phyloP scores from a whole-genome alignment of 2,329 filamentous ascomycete genomes.

The Trichoderma arundinaceum region DNA sequence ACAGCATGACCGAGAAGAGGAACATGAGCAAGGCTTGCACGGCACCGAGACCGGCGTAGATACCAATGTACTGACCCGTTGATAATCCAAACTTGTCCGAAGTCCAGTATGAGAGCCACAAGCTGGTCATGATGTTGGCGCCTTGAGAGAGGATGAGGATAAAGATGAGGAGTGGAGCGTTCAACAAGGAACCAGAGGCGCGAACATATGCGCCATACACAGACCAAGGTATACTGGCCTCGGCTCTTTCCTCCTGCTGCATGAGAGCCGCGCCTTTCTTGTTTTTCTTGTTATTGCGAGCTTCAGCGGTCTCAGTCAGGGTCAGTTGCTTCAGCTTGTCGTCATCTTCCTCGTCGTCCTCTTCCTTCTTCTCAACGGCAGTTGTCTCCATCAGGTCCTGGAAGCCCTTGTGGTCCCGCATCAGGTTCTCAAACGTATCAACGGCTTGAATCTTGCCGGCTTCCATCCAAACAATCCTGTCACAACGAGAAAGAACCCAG shows the following conservation, averaged over 20 bases:
- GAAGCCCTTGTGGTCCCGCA: slow-evolving; percentile 79
- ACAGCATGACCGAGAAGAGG: slow-evolving; percentile 76
- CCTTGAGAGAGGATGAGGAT: slow-evolving; percentile 76
- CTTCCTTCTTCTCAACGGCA: slow-evolving; percentile 68
- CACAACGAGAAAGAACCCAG: slow-evolving; percentile 87
- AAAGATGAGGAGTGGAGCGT: slow-evolving; percentile 67
- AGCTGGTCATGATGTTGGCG: slow-evolving; percentile 82
- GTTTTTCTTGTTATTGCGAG: slow-evolving; percentile 61
- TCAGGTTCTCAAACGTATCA: slow-evolving; percentile 88
- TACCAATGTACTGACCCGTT: slow-evolving; percentile 73
- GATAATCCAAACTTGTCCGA: slow-evolving; percentile 73
- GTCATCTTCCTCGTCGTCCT: slow-evolving; percentile 55
- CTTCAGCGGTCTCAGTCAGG: slow-evolving; percentile 46
- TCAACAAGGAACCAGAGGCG: slow-evolving; percentile 73
- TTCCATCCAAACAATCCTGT: slow-evolving; percentile 93
- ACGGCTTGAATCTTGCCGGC: slow-evolving; percentile 81
- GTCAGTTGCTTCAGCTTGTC: slow-evolving; percentile 49
- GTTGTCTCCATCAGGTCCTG: slow-evolving; percentile 84
- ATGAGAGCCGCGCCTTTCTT: slow-evolving; percentile 69
- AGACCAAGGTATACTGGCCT: slow-evolving; percentile 77
- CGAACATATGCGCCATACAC: slow-evolving; percentile 80
- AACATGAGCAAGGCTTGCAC: slow-evolving; percentile 78
- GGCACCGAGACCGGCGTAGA: slow-evolving; percentile 73
- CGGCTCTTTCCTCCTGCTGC: slow-evolving; percentile 73
- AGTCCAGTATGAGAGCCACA: slow-evolving; percentile 97